Evolutionary conservation across 352 stramenopile species (phyloP).

Genomic region (Phytophthora hibernalis): DNA sequence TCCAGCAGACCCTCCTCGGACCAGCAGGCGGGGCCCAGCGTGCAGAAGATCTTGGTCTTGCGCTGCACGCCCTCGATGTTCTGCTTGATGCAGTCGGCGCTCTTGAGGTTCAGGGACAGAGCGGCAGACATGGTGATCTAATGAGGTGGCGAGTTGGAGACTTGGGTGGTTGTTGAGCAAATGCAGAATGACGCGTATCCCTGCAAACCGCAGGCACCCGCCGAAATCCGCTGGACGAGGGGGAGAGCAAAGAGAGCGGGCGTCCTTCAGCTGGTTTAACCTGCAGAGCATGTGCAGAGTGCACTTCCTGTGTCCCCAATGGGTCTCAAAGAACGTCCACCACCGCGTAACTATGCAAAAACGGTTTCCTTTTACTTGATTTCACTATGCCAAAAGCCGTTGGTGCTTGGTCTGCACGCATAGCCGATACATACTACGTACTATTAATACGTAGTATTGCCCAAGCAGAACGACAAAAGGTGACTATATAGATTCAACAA

Average conservation of each 20-base stretch:
- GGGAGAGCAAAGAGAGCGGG: conserved; percentile 20
- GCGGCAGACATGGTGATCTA: conserved; percentile 14
- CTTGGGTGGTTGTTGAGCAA: conserved; percentile 32
- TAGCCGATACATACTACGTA: not conserved
- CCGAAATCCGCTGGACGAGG: conserved; percentile 32
- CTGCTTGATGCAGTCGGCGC: conserved; percentile 24
- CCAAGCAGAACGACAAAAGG: not conserved
- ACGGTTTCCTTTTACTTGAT: not conserved
- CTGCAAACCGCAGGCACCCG: conserved; percentile 1
- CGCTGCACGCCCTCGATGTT: conserved; percentile 34
- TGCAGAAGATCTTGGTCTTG: conserved; percentile 92
- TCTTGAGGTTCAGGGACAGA: conserved; percentile 19
- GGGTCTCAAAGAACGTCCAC: conserved; percentile 5
- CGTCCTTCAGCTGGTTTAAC: conserved; percentile 30
- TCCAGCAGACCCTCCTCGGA: conserved; percentile 92
- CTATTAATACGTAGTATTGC: too few relatives aligned
- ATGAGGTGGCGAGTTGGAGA: not conserved
- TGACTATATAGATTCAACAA: too few relatives aligned
- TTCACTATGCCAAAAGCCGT: not conserved
- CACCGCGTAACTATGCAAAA: conserved; percentile 35
- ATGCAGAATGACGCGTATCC: conserved; percentile 30
- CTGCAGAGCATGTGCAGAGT: not conserved
- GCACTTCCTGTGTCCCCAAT: conserved; percentile 5
- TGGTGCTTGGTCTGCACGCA: conserved; percentile 17
- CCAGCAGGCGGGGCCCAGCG: conserved; percentile 90